These are phyloP conservation scores for Penicillium sp. DNA, from an alignment of 2,329 filamentous ascomycete genomes.

Conservation along the genomic window DNA sequence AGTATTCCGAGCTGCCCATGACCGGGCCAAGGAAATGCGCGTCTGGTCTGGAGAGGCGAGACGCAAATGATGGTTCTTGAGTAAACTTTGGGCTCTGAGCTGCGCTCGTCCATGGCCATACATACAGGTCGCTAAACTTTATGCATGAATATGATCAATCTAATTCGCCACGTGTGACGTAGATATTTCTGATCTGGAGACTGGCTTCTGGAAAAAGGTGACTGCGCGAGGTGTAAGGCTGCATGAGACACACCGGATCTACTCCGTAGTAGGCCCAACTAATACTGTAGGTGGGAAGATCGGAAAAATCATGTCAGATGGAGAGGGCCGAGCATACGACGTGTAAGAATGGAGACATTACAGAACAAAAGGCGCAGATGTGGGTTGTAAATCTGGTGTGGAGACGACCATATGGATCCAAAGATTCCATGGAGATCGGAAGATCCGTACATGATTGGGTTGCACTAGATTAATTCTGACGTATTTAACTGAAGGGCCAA, in stretches of 20 bases:
- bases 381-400: neutral
- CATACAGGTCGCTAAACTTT: neutral
- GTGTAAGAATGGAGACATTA: neutral
- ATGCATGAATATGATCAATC: neutral
- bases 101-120: slow-evolving; percentile 25
- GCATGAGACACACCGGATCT: neutral
- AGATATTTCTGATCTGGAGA: neutral
- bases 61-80: slow-evolving; percentile 36
- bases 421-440: neutral
- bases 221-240: no score
- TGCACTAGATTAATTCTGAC: no score
- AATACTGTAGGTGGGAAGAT: neutral
- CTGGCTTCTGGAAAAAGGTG: neutral
- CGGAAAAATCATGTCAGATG: neutral
- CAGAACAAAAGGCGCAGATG: neutral
- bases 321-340: slow-evolving; percentile 3
- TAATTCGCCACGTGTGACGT: neutral
- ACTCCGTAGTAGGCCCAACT: neutral
- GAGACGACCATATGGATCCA: neutral
- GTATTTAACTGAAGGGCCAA: no score
- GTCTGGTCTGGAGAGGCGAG: slow-evolving; percentile 69
- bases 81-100: slow-evolving; percentile 21
- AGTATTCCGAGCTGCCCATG: slow-evolving; percentile 74
- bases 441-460: neutral
- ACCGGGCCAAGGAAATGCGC: slow-evolving; percentile 69